phyloP scores from a whole-genome alignment of 768 basidiomycete genomes.

The Phanerodontia chrysosporium region DNA sequence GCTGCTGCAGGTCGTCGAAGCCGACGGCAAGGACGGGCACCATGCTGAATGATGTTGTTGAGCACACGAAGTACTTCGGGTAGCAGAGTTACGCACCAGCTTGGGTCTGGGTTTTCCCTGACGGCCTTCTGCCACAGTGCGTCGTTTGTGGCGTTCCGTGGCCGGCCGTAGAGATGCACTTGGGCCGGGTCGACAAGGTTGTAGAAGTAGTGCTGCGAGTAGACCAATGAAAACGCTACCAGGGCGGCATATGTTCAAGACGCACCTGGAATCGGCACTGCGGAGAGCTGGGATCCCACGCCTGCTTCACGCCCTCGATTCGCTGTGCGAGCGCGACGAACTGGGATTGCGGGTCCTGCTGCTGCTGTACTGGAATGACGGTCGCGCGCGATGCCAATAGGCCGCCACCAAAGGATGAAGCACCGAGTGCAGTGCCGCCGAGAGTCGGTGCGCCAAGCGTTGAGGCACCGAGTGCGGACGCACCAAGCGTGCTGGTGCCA shows the following conservation, averaged over 20 bases:
- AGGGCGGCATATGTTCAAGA: conserved; percentile 1
- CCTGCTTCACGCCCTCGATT: conserved; percentile 59
- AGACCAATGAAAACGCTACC: not conserved
- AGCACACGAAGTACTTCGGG: not conserved
- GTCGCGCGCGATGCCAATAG: conserved; percentile 37
- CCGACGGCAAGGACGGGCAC: conserved; percentile 79
- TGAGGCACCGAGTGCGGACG: conserved; percentile 15
- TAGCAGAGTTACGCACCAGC: conserved; percentile 45
- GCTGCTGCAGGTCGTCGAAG: conserved; percentile 75
- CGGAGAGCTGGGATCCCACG: conserved; percentile 68
- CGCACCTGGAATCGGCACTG: conserved; percentile 79
- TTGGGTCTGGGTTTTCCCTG: conserved; percentile 78
- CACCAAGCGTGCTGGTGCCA: conserved; percentile 29
- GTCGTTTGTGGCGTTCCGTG: conserved; percentile 68
- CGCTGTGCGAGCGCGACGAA: conserved; percentile 48
- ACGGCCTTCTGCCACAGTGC: conserved; percentile 74
- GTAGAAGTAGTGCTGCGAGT: conserved; percentile 71
- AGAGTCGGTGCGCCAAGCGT: conserved; percentile 30
- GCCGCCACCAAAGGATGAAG: conserved; percentile 21
- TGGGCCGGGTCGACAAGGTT: conserved; percentile 73
- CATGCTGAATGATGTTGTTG: conserved; percentile 40
- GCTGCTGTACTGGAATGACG: conserved; percentile 36
- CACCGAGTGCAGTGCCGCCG: conserved; percentile 14
- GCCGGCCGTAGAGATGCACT: conserved; percentile 64
- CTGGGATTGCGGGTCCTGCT: conserved; percentile 60